Conservation (phyloP, 345 rosid genomes). For the Lepidium didymum region DNA sequence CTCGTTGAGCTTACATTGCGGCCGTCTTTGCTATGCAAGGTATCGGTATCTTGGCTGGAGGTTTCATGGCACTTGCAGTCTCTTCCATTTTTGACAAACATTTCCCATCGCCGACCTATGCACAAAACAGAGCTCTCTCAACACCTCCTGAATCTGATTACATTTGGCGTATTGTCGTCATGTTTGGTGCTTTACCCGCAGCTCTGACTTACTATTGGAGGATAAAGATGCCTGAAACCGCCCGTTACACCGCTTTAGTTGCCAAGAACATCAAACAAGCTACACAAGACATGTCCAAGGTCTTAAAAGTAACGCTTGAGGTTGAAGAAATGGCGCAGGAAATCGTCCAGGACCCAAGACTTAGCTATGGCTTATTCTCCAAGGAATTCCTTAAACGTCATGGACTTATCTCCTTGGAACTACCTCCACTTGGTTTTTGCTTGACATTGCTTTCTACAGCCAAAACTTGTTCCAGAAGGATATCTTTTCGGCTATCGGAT, state of each 20-base stretch:
- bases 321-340: constrained; percentile 37
- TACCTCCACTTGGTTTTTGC: constrained; percentile 53
- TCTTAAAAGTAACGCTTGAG: constrained; percentile 51
- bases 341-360: constrained; percentile 21
- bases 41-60: constrained; percentile 62
- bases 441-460: constrained; percentile 64
- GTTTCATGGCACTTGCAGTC: constrained; percentile 40
- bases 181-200: constrained; percentile 71
- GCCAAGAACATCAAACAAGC: constrained; percentile 61
- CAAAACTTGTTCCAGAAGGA: constrained; percentile 66
- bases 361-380: constrained; percentile 39
- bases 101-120: constrained; percentile 38
- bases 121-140: constrained; percentile 31
- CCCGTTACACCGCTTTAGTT: constrained; percentile 69
- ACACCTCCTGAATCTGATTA: constrained; percentile 54
- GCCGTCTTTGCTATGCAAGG: constrained; percentile 89
- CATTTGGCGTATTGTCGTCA: constrained; percentile 53
- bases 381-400: neutral
- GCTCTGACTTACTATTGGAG: constrained; percentile 58
- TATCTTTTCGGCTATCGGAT: constrained; percentile 50
- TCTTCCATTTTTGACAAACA: constrained; percentile 30
- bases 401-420: constrained; percentile 48
- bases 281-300: constrained; percentile 63
- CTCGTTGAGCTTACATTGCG: constrained; percentile 72
- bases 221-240: constrained; percentile 83